Evolutionary conservation across 371 early-diverging fungal species (phyloP).

Genomic region (Actinomucor elegans): DNA sequence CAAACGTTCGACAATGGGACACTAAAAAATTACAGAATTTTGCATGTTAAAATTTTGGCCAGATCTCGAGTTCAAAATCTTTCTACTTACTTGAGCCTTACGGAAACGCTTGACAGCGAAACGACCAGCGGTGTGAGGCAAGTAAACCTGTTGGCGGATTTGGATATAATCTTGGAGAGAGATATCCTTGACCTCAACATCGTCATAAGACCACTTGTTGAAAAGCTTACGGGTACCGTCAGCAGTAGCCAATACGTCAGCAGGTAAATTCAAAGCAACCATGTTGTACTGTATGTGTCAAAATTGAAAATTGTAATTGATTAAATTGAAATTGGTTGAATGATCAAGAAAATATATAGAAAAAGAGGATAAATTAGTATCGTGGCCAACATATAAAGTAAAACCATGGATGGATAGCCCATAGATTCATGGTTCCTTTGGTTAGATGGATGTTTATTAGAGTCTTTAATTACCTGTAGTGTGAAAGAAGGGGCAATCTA

Average conservation of each 20-base stretch:
- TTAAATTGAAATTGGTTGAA: constrained; percentile 3
- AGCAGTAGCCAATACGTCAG: constrained; percentile 60
- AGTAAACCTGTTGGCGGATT: constrained; percentile 92
- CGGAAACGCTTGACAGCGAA: constrained; percentile 98
- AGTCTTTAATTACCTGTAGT: constrained; percentile 15
- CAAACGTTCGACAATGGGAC: constrained; percentile 99
- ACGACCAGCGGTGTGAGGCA: constrained; percentile 98
- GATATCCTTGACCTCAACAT: constrained; percentile 95
- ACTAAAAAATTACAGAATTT: constrained; percentile 50
- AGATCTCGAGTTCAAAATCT: background rate
- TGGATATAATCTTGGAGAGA: constrained; percentile 95
- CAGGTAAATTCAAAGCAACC: constrained; percentile 67
- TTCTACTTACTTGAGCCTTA: constrained; percentile 83
- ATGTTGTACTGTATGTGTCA: constrained; percentile 41
- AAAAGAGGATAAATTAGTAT: background rate
- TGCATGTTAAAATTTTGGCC: constrained; percentile 13
- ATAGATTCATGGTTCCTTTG: too few relatives aligned
- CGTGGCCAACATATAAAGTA: background rate
- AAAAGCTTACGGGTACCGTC: constrained; percentile 77
- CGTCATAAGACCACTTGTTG: constrained; percentile 96
- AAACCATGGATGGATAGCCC: constrained; percentile 13
- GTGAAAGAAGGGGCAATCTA: constrained; percentile 24
- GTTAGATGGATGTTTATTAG: constrained; percentile 10
- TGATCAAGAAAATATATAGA: constrained; percentile 8
- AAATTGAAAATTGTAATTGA: constrained; percentile 62